Conservation (phyloP, 306 rosid genomes). For the Castanea mollissima region DNA sequence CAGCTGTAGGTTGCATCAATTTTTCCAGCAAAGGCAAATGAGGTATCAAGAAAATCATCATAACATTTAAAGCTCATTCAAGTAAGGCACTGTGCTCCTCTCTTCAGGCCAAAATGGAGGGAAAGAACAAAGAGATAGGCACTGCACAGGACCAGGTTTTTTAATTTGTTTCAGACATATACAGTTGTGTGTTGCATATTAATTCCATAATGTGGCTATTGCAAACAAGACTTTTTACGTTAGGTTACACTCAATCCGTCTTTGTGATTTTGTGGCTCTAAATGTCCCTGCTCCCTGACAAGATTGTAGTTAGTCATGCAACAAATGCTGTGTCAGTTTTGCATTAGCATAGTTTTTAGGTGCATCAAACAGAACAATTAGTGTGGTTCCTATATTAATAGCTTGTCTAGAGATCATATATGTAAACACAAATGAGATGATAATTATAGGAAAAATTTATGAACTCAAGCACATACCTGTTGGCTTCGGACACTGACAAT, state of each 20-base stretch:
- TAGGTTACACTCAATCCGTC: background rate
- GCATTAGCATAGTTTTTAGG: background rate
- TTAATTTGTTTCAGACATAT: background rate
- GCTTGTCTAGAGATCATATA: background rate
- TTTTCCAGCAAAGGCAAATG: background rate
- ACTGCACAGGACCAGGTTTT: background rate
- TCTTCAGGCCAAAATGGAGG: background rate
- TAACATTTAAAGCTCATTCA: background rate
- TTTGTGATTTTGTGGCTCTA: background rate
- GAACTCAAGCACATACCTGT: conserved; percentile 59
- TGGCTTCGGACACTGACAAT: conserved; percentile 96
- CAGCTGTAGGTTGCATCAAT: background rate
- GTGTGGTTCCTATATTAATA: background rate
- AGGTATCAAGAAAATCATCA: background rate
- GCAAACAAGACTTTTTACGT: background rate
- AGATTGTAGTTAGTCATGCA: background rate
- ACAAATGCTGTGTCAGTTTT: background rate
- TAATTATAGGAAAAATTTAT: background rate
- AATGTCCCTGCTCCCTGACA: background rate
- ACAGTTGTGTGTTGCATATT: background rate
- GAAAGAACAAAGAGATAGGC: background rate
- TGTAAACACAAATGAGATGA: background rate
- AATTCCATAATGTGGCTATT: background rate
- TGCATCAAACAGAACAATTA: background rate
- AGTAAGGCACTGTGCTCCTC: background rate